Percentiles rank a stretch among this genome's conserved stretches.
phyloP scores from a whole-genome alignment of 2,329 filamentous ascomycete genomes.

The Diaporthe sp. region DNA sequence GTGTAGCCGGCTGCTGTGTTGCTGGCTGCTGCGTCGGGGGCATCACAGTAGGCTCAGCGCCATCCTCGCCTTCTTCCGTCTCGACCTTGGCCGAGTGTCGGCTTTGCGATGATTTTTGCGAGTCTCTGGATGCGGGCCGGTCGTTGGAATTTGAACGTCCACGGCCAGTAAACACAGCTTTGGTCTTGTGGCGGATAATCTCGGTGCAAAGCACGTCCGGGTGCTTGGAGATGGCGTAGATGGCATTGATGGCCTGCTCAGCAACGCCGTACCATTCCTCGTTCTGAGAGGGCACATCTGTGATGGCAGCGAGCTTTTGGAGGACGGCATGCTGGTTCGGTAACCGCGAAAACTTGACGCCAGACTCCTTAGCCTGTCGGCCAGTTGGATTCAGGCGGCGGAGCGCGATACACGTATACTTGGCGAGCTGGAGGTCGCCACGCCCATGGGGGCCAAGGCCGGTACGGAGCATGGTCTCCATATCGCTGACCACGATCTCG shows the following conservation, averaged over 20 bases:
- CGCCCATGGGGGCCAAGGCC: conserved; percentile 86
- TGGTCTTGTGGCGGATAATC: conserved; percentile 88
- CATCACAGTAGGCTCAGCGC: conserved; percentile 33
- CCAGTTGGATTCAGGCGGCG: conserved; percentile 90
- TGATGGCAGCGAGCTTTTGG: conserved; percentile 83
- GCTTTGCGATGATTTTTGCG: conserved; percentile 46
- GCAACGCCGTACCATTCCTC: conserved; percentile 98
- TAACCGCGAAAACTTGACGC: conserved; percentile 79
- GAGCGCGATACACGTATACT: conserved; percentile 95
- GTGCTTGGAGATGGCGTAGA: conserved; percentile 94
- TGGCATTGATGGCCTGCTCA: conserved; percentile 95
- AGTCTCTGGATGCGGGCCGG: conserved; percentile 38
- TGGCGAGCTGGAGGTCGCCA: conserved; percentile 87
- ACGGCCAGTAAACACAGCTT: conserved; percentile 74
- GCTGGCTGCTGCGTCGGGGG: conserved; percentile 36
- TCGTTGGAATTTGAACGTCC: conserved; percentile 61
- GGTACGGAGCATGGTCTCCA: conserved; percentile 93
- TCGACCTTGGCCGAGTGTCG: conserved; percentile 50
- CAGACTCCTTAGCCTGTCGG: conserved; percentile 81
- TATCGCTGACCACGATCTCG: conserved; percentile 93
- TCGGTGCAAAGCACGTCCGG: conserved; percentile 94
- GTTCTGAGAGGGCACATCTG: conserved; percentile 87
- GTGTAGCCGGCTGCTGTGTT: conserved; percentile 19
- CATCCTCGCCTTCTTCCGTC: conserved; percentile 43
- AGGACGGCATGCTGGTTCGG: conserved; percentile 94